Conservation (phyloP, 306 rosid genomes). For the Erythrophleum fordii region DNA sequence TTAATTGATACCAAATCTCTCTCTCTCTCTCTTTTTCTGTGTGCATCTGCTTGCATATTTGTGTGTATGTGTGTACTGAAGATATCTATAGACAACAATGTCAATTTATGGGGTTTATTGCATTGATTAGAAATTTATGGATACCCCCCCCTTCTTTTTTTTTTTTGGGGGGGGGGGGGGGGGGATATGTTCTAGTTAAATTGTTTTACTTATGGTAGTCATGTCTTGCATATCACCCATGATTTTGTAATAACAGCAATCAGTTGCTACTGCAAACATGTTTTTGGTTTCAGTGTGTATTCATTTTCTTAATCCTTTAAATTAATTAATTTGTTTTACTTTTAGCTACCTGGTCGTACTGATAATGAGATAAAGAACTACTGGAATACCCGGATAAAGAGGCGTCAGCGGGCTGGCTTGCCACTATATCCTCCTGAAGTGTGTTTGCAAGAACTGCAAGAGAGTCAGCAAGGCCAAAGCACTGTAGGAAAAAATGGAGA, state of each 20-base stretch:
- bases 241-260: slow-evolving; percentile 11
- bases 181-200: too few relatives aligned
- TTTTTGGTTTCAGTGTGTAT: slow-evolving; percentile 27
- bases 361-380: slow-evolving; percentile 99
- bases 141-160: not conserved
- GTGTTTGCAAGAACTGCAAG: slow-evolving; percentile 59
- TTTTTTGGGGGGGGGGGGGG: too few relatives aligned
- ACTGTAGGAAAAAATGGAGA: slow-evolving; percentile 53
- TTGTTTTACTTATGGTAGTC: slow-evolving; percentile 14
- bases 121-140: slow-evolving; percentile 25
- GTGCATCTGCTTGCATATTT: not conserved
- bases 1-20: not conserved
- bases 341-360: slow-evolving; percentile 96
- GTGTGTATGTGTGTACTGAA: too few relatives aligned
- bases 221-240: slow-evolving; percentile 2
- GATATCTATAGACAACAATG: not conserved
- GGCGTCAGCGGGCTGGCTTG: slow-evolving; percentile 90
- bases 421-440: slow-evolving; percentile 94
- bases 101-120: not conserved
- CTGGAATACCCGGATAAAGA: slow-evolving; percentile 96
- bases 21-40: not conserved
- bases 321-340: slow-evolving; percentile 39
- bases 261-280: slow-evolving; percentile 12
- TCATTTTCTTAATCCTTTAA: slow-evolving; percentile 23
- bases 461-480: slow-evolving; percentile 56